A percentile compares a stretch with the other conserved stretches of the same genome.
These are phyloP conservation scores for Mucor lusitanicus DNA, from an alignment of 371 early-diverging fungal genomes.

Conservation along the genomic window DNA sequence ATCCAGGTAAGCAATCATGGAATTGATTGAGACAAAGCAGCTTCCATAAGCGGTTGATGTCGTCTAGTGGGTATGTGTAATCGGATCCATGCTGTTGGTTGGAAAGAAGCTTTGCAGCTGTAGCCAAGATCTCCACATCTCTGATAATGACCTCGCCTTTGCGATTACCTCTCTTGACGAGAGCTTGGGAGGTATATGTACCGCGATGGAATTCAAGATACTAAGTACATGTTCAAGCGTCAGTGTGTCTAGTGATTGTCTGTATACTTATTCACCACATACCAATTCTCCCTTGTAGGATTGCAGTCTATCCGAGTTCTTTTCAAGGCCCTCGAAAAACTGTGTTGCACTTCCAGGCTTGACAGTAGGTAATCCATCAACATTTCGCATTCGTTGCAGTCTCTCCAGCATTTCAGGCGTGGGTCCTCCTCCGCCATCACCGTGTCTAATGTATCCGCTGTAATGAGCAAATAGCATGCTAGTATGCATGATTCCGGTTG, in stretches of 20 bases:
- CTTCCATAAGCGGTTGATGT: constrained; percentile 88
- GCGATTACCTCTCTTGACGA: constrained; percentile 85
- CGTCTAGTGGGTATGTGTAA: constrained; percentile 62
- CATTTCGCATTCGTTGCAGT: constrained; percentile 68
- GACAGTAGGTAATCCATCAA: constrained; percentile 77
- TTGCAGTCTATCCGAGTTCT: constrained; percentile 67
- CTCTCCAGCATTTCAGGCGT: constrained; percentile 86
- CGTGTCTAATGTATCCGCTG: constrained; percentile 52
- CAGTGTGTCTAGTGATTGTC: too few relatives aligned
- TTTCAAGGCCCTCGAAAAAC: constrained; percentile 80
- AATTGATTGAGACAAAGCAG: constrained; percentile 93
- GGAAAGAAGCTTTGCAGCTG: constrained; percentile 35
- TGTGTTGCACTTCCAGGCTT: constrained; percentile 72
- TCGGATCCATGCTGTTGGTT: constrained; percentile 10
- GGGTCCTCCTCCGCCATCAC: constrained; percentile 98
- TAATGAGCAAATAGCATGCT: too few relatives aligned
- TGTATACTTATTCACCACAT: too few relatives aligned
- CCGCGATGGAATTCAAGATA: constrained; percentile 94
- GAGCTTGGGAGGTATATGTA: constrained; percentile 93
- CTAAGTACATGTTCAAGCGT: too few relatives aligned
- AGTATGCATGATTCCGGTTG: not conserved
- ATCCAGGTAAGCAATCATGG: constrained; percentile 95
- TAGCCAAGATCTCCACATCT: constrained; percentile 78
- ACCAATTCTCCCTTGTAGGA: constrained; percentile 93
- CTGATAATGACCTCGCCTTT: constrained; percentile 82